Percentiles rank a stretch among this genome's conserved stretches.
Evolutionary conservation across 495 filamentous ascomycete species (phyloP).

Genomic region (Cladorrhinum samala): DNA sequence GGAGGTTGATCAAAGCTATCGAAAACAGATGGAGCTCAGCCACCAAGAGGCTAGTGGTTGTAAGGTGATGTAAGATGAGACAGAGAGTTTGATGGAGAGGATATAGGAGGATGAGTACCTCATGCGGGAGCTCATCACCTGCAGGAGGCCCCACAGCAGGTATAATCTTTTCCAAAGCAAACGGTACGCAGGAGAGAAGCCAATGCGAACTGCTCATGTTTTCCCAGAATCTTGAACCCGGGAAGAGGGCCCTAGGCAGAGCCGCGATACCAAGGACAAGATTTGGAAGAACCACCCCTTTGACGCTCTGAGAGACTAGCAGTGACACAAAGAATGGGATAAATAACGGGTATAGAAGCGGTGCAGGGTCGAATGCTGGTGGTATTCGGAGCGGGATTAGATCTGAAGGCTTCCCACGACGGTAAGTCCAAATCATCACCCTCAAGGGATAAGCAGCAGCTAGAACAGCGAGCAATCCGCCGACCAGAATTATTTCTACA

Average conservation of each 20-base stretch:
- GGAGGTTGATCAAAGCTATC: slow-evolving; percentile 71
- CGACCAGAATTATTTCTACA: slow-evolving; percentile 28
- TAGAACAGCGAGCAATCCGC: slow-evolving; percentile 20
- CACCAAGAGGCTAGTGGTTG: slow-evolving; percentile 76
- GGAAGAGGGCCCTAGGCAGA: slow-evolving; percentile 67
- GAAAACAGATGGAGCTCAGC: slow-evolving; percentile 87
- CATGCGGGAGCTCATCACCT: slow-evolving; percentile 37
- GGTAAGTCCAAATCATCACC: slow-evolving; percentile 37
- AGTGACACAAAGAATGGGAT: slow-evolving; percentile 74
- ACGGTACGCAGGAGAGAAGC: slow-evolving; percentile 59
- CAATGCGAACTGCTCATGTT: slow-evolving; percentile 64
- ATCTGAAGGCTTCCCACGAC: slow-evolving; percentile 27
- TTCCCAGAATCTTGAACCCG: slow-evolving; percentile 47
- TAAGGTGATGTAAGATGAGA: slow-evolving; percentile 65
- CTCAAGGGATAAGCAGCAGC: slow-evolving; percentile 42
- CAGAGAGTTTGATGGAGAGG: slow-evolving; percentile 82
- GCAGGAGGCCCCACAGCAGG: neutral
- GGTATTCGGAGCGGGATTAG: slow-evolving; percentile 51
- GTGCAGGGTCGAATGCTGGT: slow-evolving; percentile 79
- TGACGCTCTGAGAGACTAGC: slow-evolving; percentile 56
- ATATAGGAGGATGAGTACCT: slow-evolving; percentile 65
- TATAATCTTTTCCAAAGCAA: slow-evolving; percentile 29
- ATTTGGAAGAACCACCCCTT: slow-evolving; percentile 62
- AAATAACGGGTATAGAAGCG: slow-evolving; percentile 75
- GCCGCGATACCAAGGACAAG: slow-evolving; percentile 74